Evolutionary conservation across 148 eudicot genomes (phyloP).

Genomic region (Arbutus unedo): DNA sequence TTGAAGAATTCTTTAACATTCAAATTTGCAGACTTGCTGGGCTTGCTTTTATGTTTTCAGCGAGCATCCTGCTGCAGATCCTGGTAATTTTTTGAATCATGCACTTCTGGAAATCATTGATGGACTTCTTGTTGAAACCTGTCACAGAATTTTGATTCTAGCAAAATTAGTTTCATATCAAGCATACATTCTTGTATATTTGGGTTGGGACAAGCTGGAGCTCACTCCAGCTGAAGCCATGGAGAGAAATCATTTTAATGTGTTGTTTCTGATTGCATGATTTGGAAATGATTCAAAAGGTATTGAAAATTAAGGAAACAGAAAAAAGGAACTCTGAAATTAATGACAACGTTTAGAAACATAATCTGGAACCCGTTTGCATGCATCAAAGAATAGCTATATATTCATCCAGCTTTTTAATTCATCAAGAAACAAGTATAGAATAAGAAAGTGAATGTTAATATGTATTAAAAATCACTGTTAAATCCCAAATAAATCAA

Average conservation of each 20-base stretch:
- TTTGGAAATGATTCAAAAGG: not conserved
- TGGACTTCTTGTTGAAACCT: not conserved
- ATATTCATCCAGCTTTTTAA: not conserved
- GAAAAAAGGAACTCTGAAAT: not conserved
- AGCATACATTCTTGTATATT: not conserved
- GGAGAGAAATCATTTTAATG: not conserved
- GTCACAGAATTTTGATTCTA: not conserved
- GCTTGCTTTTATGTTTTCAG: conserved; percentile 86
- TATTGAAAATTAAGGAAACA: not conserved
- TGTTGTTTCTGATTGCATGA: not conserved
- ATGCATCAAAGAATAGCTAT: not conserved
- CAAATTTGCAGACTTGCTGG: conserved; percentile 71
- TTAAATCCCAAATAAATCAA: not conserved
- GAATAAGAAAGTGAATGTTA: not conserved
- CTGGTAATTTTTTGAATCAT: conserved; percentile 38
- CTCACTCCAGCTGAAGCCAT: conserved; percentile 9
- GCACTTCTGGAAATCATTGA: conserved; percentile 4
- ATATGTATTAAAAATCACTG: not conserved
- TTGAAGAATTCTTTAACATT: conserved; percentile 17
- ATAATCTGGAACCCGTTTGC: not conserved
- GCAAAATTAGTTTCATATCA: not conserved
- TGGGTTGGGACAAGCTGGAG: not conserved
- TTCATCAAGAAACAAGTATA: not conserved
- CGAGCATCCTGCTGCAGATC: conserved; percentile 78
- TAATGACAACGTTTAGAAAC: not conserved